Percentiles rank a stretch among this genome's conserved stretches.
phyloP scores from a whole-genome alignment of 345 rosid species.

The Eucalyptus microcorys region DNA sequence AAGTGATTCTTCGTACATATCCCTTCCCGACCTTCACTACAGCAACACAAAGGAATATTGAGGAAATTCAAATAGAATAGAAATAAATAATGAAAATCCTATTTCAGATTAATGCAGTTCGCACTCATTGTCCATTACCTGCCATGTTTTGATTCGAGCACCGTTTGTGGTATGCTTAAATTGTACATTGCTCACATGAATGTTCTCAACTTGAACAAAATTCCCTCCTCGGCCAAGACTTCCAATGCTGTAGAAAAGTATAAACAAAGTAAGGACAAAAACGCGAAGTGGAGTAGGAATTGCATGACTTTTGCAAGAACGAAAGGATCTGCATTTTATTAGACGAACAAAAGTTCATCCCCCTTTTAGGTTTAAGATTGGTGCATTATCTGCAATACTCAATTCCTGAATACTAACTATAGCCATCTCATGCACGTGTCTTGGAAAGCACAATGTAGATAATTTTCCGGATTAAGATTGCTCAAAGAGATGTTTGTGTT shows the following conservation, averaged over 20 bases:
- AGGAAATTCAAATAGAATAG: background rate
- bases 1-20: conserved; percentile 5
- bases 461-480: background rate
- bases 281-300: background rate
- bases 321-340: background rate
- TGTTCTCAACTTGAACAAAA: conserved; percentile 16
- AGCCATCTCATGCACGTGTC: background rate
- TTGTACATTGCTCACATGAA: conserved; percentile 1
- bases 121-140: background rate
- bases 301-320: background rate
- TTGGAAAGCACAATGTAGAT: background rate
- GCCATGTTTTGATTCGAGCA: conserved; percentile 35
- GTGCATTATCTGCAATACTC: background rate
- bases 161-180: conserved; percentile 21
- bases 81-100: background rate
- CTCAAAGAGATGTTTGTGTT: background rate
- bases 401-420: background rate
- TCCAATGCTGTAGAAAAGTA: conserved; percentile 11
- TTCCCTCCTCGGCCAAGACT: conserved; percentile 25
- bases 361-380: background rate
- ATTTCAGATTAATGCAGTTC: background rate
- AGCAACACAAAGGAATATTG: background rate
- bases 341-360: background rate
- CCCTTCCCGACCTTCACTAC: conserved; percentile 17
- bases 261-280: background rate